Percentiles rank a stretch among this genome's conserved stretches.
These are phyloP conservation scores for Cladorrhinum samala DNA, from an alignment of 495 filamentous ascomycete genomes.

Conservation along the genomic window DNA sequence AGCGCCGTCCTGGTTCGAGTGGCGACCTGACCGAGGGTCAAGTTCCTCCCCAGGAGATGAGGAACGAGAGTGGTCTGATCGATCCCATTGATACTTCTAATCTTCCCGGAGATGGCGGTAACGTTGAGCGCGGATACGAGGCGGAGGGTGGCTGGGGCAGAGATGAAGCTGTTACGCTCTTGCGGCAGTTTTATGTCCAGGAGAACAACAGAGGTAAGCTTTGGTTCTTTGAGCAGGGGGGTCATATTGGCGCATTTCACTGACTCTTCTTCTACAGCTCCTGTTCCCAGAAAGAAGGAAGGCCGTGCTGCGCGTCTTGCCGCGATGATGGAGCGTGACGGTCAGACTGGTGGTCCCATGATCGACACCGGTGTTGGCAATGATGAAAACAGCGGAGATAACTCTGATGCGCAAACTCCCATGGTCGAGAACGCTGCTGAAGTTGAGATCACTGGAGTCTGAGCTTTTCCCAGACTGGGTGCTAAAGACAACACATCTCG, in stretches of 20 bases:
- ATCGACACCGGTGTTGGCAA: not conserved
- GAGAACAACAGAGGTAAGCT: conserved; percentile 78
- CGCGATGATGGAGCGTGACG: conserved; percentile 37
- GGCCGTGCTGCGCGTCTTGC: conserved; percentile 43
- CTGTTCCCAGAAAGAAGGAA: conserved; percentile 48
- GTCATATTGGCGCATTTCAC: not conserved
- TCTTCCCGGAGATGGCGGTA: conserved; percentile 35
- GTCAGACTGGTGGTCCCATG: conserved; percentile 25
- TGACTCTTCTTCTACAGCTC: conserved; percentile 25
- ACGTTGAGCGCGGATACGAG: conserved; percentile 64
- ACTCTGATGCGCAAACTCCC: not conserved
- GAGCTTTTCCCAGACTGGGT: no score
- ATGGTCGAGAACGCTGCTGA: not conserved
- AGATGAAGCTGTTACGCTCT: conserved; percentile 82
- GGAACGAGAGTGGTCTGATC: not conserved
- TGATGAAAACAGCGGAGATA: not conserved
- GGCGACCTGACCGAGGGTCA: not conserved
- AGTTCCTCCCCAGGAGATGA: not conserved
- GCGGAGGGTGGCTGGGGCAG: conserved; percentile 77
- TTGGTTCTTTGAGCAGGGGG: not conserved
- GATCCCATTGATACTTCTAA: conserved; percentile 7
- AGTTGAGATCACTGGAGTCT: no score
- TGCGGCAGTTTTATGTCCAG: conserved; percentile 92
- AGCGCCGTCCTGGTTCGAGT: conserved; percentile 19
- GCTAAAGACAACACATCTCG: no score